These are phyloP conservation scores for Kuraishia cidri DNA, from an alignment of 805 yeast species.

Conservation along the genomic window DNA sequence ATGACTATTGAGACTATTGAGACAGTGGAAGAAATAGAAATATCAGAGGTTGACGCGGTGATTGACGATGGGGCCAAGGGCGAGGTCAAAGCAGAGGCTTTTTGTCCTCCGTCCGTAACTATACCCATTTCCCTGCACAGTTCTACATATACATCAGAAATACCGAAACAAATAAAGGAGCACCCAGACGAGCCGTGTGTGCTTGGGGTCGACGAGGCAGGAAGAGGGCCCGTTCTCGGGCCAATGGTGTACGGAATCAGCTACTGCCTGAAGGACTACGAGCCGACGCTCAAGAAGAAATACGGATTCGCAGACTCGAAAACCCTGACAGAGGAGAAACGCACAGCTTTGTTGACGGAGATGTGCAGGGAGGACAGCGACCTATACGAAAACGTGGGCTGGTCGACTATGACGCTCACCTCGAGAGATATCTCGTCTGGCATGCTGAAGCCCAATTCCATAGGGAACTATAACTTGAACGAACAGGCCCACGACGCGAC, in stretches of 20 bases:
- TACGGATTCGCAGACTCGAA: constrained; percentile 94
- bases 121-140: constrained; percentile 25
- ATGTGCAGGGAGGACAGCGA: constrained; percentile 31
- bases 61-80: too few species aligned
- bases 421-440: constrained; percentile 84
- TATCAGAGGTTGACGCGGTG: too few species aligned
- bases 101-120: constrained; percentile 25
- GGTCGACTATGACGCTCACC: constrained; percentile 79
- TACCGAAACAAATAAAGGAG: constrained; percentile 31
- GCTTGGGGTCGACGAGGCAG: constrained; percentile 97
- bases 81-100: too few species aligned
- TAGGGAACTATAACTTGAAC: constrained; percentile 68
- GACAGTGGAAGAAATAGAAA: too few species aligned
- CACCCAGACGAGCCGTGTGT: constrained; percentile 33
- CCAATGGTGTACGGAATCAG: constrained; percentile 96
- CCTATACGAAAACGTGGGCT: constrained; percentile 59
- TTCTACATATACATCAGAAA: constrained; percentile 36
- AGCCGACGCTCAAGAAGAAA: constrained; percentile 31
- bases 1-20: too few species aligned
- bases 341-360: constrained; percentile 45
- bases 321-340: constrained; percentile 62
- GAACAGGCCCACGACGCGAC: constrained; percentile 97
- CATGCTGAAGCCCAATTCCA: constrained; percentile 63
- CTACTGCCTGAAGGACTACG: constrained; percentile 55
- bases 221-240: constrained; percentile 96